A percentile compares a stretch with the other conserved stretches of the same genome.
These are phyloP conservation scores for Coemansia sp. DNA, from an alignment of 192 early-diverging fungal species.

Conservation along the genomic window DNA sequence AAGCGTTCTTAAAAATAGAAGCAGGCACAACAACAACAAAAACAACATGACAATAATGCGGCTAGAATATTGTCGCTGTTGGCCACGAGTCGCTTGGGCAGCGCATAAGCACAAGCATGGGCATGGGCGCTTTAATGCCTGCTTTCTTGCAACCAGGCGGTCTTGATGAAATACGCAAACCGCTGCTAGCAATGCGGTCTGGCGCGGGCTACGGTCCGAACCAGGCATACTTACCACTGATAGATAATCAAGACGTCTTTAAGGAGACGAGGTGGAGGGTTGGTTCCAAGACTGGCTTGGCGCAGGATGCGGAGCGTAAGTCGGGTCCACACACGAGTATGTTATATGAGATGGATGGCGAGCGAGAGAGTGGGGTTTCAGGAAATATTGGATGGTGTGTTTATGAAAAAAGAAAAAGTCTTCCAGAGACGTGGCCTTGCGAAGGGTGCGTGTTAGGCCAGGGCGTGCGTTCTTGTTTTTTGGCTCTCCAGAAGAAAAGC, in stretches of 20 bases:
- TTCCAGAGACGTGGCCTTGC: neutral
- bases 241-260: neutral
- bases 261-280: neutral
- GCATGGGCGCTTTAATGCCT: too few relatives aligned
- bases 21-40: neutral
- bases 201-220: neutral
- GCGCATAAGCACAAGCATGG: neutral
- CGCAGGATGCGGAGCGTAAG: neutral
- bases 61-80: neutral
- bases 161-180: neutral
- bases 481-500: conserved; percentile 4
- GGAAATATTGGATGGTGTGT: neutral
- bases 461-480: neutral
- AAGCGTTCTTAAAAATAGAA: neutral
- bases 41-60: neutral
- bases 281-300: neutral
- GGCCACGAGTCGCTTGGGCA: neutral
- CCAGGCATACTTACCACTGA: neutral
- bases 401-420: neutral
- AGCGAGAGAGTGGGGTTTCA: neutral
- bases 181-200: neutral
- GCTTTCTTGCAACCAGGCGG: neutral
- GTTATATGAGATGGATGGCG: neutral
- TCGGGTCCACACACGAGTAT: neutral
- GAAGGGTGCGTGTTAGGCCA: neutral